A percentile compares a stretch with the other conserved stretches of the same genome.
phyloP scores from a whole-genome alignment of 2,329 filamentous ascomycete genomes.

The Pseudopyricularia cyperi region DNA sequence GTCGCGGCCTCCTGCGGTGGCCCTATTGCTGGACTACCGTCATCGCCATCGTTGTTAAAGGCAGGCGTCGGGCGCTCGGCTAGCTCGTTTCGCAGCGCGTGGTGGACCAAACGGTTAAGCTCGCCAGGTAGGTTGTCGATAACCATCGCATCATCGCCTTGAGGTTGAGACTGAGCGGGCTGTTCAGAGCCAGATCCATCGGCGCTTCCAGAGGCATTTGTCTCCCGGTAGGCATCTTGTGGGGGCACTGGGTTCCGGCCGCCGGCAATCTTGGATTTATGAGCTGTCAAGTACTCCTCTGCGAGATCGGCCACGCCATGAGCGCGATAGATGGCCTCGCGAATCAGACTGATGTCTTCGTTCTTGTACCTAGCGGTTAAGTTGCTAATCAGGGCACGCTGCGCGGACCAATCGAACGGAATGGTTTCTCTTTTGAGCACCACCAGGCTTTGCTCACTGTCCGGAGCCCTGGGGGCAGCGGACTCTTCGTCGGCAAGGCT shows the following conservation, averaged over 20 bases:
- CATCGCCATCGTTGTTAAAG: conserved; percentile 12
- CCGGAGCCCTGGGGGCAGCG: conserved; percentile 46
- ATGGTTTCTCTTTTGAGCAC: conserved; percentile 30
- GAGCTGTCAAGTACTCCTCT: conserved; percentile 62
- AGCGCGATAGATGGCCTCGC: conserved; percentile 73
- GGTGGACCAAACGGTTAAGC: conserved; percentile 12
- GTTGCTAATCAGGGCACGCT: conserved; percentile 16
- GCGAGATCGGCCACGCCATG: conserved; percentile 50
- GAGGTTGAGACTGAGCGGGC: neutral
- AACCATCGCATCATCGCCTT: conserved; percentile 15
- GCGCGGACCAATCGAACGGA: conserved; percentile 31
- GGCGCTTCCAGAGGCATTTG: conserved; percentile 12
- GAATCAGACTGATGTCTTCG: conserved; percentile 48
- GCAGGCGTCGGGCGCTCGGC: conserved; percentile 12
- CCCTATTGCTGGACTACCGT: conserved; percentile 4
- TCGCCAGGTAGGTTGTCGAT: conserved; percentile 14
- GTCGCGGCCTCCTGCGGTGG: conserved; percentile 1
- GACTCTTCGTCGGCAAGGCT: conserved; percentile 66
- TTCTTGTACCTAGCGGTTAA: conserved; percentile 17
- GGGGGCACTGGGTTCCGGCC: conserved; percentile 54
- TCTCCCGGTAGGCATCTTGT: conserved; percentile 34
- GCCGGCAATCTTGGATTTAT: conserved; percentile 42
- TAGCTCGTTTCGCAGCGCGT: conserved; percentile 10
- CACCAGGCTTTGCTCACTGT: conserved; percentile 27
- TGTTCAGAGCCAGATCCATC: neutral